phyloP scores from a whole-genome alignment of 306 rosid genomes.

The Herpetospermum pedunculosum region DNA sequence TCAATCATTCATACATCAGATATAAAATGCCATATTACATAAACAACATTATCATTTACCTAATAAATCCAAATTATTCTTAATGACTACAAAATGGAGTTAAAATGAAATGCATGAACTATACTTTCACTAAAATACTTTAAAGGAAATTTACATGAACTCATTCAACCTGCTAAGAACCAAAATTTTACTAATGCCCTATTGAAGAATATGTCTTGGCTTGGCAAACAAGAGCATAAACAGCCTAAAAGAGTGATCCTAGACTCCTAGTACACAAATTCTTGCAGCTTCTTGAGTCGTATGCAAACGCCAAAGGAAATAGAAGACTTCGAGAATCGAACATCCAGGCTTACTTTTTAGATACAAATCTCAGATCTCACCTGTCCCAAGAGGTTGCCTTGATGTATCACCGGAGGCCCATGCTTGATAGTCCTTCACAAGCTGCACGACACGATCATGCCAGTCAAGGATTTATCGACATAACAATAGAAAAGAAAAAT shows the following conservation, averaged over 20 bases:
- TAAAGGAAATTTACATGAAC: neutral
- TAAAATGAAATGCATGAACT: neutral
- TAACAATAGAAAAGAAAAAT: neutral
- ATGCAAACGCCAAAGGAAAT: neutral
- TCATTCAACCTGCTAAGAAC: neutral
- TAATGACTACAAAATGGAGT: neutral
- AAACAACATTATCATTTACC: neutral
- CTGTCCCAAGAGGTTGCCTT: conserved; percentile 78
- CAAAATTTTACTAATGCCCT: neutral
- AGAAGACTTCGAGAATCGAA: conserved; percentile 7
- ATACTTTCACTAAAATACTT: neutral
- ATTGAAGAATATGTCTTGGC: neutral
- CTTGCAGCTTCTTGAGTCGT: neutral
- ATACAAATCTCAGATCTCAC: conserved; percentile 35
- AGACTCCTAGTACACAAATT: neutral
- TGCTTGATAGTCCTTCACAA: conserved; percentile 81
- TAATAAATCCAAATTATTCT: neutral
- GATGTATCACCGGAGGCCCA: conserved; percentile 81
- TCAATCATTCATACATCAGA: neutral
- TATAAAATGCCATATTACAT: neutral
- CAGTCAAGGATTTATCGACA: neutral
- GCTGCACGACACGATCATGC: conserved; percentile 35
- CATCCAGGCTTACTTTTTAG: conserved; percentile 1
- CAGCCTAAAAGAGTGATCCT: neutral
- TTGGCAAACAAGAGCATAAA: neutral